Evolutionary conservation across 2,329 filamentous ascomycete genomes (phyloP).

Genomic region (Venturia nashicola): DNA sequence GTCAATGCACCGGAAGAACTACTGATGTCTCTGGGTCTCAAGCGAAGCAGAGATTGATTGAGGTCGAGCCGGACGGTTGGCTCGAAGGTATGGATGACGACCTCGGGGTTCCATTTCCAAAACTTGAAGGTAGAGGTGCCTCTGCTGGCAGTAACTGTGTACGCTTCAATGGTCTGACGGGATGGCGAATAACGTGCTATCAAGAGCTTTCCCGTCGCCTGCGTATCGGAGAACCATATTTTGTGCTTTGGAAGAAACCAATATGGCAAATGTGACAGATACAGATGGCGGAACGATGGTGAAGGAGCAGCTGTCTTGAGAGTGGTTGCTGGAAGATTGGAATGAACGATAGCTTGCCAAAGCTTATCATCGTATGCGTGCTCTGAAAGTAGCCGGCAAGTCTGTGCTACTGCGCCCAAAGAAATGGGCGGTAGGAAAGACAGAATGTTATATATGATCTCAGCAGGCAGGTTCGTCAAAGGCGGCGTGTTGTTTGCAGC

Average conservation of each 20-base stretch:
- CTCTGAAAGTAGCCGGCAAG: constrained; percentile 46
- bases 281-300: constrained; percentile 57
- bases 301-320: constrained; percentile 42
- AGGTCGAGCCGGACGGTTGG: constrained; percentile 60
- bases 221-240: constrained; percentile 73
- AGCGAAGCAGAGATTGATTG: constrained; percentile 52
- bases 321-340: constrained; percentile 42
- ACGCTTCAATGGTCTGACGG: constrained; percentile 67
- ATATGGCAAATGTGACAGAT: constrained; percentile 59
- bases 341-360: constrained; percentile 60
- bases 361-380: constrained; percentile 54
- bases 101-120: constrained; percentile 53
- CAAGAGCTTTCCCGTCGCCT: constrained; percentile 62
- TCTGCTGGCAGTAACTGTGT: constrained; percentile 58
- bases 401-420: constrained; percentile 46
- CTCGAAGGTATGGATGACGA: constrained; percentile 61
- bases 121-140: constrained; percentile 40
- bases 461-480: constrained; percentile 47
- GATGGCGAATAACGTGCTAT: constrained; percentile 64
- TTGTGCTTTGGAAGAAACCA: constrained; percentile 77
- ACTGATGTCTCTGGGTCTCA: constrained; percentile 22
- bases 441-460: constrained; percentile 64
- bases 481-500: neutral
- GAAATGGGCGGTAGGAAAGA: constrained; percentile 52
- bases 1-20: constrained; percentile 39